Base-by-base conservation (phyloP, 768 basidiomycete species). In the Favolaschia claudopus region DNA sequence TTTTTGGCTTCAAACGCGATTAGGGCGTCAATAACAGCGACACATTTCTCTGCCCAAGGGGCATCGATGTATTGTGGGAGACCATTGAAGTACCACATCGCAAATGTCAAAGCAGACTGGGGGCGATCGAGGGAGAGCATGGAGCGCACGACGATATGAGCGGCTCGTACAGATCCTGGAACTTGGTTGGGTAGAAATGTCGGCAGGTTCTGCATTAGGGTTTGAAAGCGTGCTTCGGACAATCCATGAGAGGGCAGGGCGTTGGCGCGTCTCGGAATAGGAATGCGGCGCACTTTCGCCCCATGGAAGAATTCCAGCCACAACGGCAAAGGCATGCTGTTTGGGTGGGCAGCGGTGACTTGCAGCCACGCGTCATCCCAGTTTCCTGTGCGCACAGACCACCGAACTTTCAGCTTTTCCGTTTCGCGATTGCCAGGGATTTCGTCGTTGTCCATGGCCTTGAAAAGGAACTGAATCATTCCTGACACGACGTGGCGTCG, bases 241-340 rank as follows among this genome's bases (percentile, higher is more conserved):
- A 55, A 60, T 58, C 57, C 59, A 38, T 28, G 31, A 34, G 64
- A 62, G 36, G 46, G 61, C 25, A 67, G 61, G 24, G 63, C 59
- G 31, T 22, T 48, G 7, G 9, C 12, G 28, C 50, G 58, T 22
- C 19, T 32, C n/a, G 25, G 19, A 31, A 37, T n/a, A 19, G 37
- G 32, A 29, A n/a, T 10, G 12, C 34, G 46, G 39, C 50, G 32
- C 13, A 28, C 74, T 47, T 79, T 79, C 60, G 70, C 66, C 17
- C 77, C 75, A 43, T 78, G 77, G 63, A 85, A 82, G 62, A 91
- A 83, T 60, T 91, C 88, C 39, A 85, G 56, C 89, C 87, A 90
- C 47, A 91, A 70, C 22, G 61, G 22, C 15, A 69, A 63, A 10
- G 72, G 72, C 29, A 72, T 63, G 17, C 52, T 25, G 17, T 60